These are phyloP conservation scores for Beauveria medogensis DNA, from an alignment of 2,329 filamentous ascomycete species.

Conservation along the genomic window DNA sequence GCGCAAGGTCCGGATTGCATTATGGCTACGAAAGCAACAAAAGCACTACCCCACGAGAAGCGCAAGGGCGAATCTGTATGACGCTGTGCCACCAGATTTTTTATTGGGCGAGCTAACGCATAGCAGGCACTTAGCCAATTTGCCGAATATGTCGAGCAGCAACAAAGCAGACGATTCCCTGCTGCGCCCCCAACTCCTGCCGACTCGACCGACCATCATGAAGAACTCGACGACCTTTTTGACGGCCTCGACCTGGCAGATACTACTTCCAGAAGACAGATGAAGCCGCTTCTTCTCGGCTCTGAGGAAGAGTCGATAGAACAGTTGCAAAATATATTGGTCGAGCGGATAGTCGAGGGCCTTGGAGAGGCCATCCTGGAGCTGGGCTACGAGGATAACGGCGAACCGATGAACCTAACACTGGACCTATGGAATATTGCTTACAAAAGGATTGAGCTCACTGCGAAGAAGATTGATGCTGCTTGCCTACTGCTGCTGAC, in stretches of 20 bases:
- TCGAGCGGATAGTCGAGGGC: conserved; percentile 67
- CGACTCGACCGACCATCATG: conserved; percentile 46
- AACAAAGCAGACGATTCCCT: conserved; percentile 70
- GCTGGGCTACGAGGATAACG: conserved; percentile 82
- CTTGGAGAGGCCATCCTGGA: conserved; percentile 88
- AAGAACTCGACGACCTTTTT: conserved; percentile 87
- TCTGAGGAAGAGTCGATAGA: conserved; percentile 51
- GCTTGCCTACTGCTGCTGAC: conserved; percentile 79
- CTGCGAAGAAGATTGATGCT: conserved; percentile 57
- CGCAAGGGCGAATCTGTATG: conserved; percentile 77
- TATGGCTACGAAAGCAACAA: conserved; percentile 49
- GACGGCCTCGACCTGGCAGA: conserved; percentile 80
- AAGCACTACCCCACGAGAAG: conserved; percentile 66
- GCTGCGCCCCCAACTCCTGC: conserved; percentile 20
- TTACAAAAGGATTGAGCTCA: conserved; percentile 54
- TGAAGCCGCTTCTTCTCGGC: conserved; percentile 70
- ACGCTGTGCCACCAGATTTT: conserved; percentile 15
- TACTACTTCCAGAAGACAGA: conserved; percentile 52
- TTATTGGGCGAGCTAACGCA: not conserved
- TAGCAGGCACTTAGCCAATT: conserved; percentile 79
- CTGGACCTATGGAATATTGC: conserved; percentile 69
- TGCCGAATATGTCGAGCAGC: conserved; percentile 92
- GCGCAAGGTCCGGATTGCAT: conserved; percentile 20
- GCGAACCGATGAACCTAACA: conserved; percentile 72
- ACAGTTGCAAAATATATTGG: conserved; percentile 57